Conservation (phyloP, 352 stramenopile genomes). For the Phytophthora fragariaefolia region DNA sequence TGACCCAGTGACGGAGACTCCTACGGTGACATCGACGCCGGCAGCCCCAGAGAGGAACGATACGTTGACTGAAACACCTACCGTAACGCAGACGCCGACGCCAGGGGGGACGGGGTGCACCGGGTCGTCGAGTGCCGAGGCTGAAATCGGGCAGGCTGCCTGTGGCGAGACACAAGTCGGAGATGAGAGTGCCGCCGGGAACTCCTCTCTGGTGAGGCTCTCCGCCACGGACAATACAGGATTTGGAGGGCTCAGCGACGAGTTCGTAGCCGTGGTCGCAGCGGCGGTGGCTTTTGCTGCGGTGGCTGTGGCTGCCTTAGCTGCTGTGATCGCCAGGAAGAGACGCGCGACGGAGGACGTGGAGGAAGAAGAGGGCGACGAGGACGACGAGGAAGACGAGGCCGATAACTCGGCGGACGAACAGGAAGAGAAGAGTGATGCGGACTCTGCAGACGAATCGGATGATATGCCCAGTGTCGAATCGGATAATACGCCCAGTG, state of each 20-base stretch:
- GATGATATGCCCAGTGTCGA: conserved; percentile 10
- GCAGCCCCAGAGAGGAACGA: not conserved
- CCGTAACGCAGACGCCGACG: conserved; percentile 4
- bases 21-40: not conserved
- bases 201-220: conserved; percentile 15
- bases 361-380: conserved; percentile 19
- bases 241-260: conserved; percentile 15
- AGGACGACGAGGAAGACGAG: conserved; percentile 6
- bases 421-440: not conserved
- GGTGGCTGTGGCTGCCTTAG: conserved; percentile 23
- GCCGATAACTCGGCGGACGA: not conserved
- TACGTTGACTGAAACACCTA: not conserved
- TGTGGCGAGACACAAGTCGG: conserved; percentile 13
- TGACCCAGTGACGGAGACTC: not conserved
- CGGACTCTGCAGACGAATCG: not conserved
- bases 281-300: conserved; percentile 28
- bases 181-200: conserved; percentile 14
- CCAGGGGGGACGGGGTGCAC: not conserved
- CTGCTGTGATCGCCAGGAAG: conserved; percentile 30
- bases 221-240: conserved; percentile 11
- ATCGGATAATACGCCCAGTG: conserved; percentile 1
- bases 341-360: conserved; percentile 14
- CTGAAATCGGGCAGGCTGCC: conserved; percentile 1
- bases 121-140: conserved; percentile 18
- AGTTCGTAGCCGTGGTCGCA: conserved; percentile 22